These are phyloP conservation scores for Saccharomycopsis javanensis DNA, from an alignment of 805 yeast genomes.

Conservation along the genomic window DNA sequence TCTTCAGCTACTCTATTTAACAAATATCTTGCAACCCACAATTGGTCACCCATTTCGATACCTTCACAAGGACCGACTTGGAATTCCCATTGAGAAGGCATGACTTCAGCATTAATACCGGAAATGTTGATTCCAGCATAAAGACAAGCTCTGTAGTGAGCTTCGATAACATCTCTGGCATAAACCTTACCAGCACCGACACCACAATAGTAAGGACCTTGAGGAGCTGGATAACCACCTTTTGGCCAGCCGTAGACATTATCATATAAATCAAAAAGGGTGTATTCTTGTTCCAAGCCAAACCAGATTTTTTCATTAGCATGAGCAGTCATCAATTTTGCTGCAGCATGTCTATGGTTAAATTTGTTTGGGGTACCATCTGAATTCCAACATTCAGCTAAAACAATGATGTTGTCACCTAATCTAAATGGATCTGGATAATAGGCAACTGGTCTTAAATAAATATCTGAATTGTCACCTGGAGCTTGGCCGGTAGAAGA, in stretches of 20 bases:
- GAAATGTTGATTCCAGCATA: conserved; percentile 85
- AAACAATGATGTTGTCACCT: conserved; percentile 92
- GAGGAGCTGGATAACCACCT: conserved; percentile 99
- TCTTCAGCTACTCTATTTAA: conserved; percentile 96
- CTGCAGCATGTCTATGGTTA: conserved; percentile 97
- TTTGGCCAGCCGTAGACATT: conserved; percentile 97
- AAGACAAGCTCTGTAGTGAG: conserved; percentile 97
- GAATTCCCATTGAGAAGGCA: conserved; percentile 99
- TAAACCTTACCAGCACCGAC: conserved; percentile 98
- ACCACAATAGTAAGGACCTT: conserved; percentile 99
- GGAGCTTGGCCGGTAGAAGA: conserved; percentile 98
- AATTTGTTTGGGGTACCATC: conserved; percentile 98
- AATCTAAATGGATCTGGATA: conserved; percentile 97
- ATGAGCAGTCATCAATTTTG: conserved; percentile 90
- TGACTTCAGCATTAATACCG: conserved; percentile 98
- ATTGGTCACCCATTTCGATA: conserved; percentile 92
- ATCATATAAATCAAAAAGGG: conserved; percentile 85
- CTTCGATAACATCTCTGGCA: conserved; percentile 97
- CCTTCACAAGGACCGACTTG: conserved; percentile 98
- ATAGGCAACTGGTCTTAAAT: conserved; percentile 89
- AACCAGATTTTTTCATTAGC: conserved; percentile 82
- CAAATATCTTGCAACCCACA: conserved; percentile 93
- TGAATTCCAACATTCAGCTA: conserved; percentile 95
- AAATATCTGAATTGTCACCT: conserved; percentile 92
- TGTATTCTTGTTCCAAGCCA: conserved; percentile 98